These are phyloP conservation scores for Chiua virens DNA, from an alignment of 768 basidiomycete genomes.

Conservation along the genomic window DNA sequence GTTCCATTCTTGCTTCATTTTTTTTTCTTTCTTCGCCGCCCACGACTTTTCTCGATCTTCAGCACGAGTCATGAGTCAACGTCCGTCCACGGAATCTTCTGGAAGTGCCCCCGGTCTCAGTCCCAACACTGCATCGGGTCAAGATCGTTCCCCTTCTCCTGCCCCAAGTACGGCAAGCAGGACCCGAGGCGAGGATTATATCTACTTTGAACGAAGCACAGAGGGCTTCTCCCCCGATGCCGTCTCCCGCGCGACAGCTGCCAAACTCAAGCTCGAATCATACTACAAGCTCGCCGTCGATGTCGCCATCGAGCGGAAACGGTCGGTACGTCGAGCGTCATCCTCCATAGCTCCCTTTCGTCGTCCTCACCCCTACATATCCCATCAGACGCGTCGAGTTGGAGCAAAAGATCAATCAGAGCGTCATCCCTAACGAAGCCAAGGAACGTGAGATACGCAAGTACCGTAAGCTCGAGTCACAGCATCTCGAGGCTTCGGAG, in stretches of 20 bases:
- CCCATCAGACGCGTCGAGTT: constrained; percentile 71
- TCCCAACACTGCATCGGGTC: constrained; percentile 16
- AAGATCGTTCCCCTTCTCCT: constrained; percentile 31
- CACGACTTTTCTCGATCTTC: constrained; percentile 6
- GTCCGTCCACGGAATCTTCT: constrained; percentile 29
- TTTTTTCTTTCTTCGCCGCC: constrained; percentile 1
- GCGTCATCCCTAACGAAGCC: constrained; percentile 70
- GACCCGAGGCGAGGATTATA: constrained; percentile 58
- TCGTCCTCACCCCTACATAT: constrained; percentile 1
- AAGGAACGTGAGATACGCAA: constrained; percentile 88
- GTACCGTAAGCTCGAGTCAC: constrained; percentile 83
- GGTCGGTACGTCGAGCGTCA: constrained; percentile 58
- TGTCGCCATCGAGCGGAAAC: constrained; percentile 92
- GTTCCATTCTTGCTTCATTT: constrained; percentile 5
- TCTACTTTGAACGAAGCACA: constrained; percentile 92
- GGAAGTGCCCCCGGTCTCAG: constrained; percentile 18
- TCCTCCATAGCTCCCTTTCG: not conserved
- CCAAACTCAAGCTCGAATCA: constrained; percentile 95
- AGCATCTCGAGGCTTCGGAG: constrained; percentile 88
- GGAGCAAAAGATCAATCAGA: constrained; percentile 80
- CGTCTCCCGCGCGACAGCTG: constrained; percentile 85
- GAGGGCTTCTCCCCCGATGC: constrained; percentile 82
- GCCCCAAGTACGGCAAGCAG: constrained; percentile 31
- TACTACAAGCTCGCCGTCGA: constrained; percentile 99
- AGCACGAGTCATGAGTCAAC: constrained; percentile 29